Evolutionary conservation across 2,329 filamentous ascomycete species (phyloP), one percentile per base, ranked within the genome.

Genomic region (Periconia sp.): DNA sequence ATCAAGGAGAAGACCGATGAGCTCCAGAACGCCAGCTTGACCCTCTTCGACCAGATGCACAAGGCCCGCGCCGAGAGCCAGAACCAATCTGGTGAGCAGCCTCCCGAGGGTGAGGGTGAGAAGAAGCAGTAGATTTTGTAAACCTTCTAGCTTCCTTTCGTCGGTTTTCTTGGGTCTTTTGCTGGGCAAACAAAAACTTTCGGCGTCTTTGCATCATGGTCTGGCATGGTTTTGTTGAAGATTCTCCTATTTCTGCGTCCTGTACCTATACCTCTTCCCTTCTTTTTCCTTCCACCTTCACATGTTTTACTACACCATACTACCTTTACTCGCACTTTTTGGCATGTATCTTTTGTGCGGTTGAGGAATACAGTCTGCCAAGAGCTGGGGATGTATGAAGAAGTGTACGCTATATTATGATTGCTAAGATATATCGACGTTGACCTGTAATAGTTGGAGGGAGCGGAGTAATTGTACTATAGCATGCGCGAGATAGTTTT

Each of bases 21-120:
- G 79, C 90, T 99, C 74, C 94, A 97, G 82, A 90, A 89, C 76
- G 91, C 93, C 65, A 93, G 89, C 79, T 83, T 99, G 80, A 96
- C 90, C 81, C 87, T 97, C 72, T 97, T 99, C 78, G 94, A 97
- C 83, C 97, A 97, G 89, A 96, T 99, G 91, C 93, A 99, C 90
- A 95, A 96, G 85, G 91, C 93, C 65, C 88, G 91, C 68, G 76
- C 79, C 65, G 89, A 92, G 81, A 68, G 81, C 66, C 72, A 73
- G 61, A 27, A 27, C 23, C 69, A 72, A 49, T 61, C 72, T 64
- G 64, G 74, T 61, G 70, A 73, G 60, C 69, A 77, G 55, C 68
- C 74, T 65, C 57, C 68, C 63, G 70, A 68, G 77, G 77, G 73
- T 57, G 86, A 90, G 74, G 86, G 82, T 63, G 86, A 92, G 81